Evolutionary conservation across 441 rosid genomes (phyloP).

Genomic region (Corymbia calophylla): DNA sequence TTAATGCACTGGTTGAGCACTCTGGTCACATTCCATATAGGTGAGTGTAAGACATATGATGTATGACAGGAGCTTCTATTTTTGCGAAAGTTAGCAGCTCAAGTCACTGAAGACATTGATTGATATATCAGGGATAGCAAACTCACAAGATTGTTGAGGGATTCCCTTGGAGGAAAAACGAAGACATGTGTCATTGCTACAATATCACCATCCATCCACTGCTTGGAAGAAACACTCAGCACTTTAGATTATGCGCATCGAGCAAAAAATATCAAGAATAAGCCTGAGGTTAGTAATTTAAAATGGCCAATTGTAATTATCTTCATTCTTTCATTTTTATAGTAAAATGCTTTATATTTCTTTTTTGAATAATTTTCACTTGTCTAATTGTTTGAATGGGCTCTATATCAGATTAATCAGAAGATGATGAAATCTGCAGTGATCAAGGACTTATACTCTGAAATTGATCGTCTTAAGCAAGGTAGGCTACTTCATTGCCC

Average conservation of each 20-base stretch:
- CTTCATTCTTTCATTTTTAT: neutral
- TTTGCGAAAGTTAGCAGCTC: neutral
- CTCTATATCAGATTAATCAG: conserved; percentile 70
- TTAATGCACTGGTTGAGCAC: conserved; percentile 94
- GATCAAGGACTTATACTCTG: conserved; percentile 87
- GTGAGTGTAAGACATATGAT: conserved; percentile 21
- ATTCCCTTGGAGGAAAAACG: conserved; percentile 98
- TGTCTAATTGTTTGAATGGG: conserved; percentile 7
- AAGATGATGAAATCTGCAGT: conserved; percentile 99
- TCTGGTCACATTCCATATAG: conserved; percentile 97
- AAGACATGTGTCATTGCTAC: conserved; percentile 98
- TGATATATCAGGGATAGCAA: conserved; percentile 79
- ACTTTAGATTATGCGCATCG: conserved; percentile 98
- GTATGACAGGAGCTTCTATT: neutral
- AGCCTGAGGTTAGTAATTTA: conserved; percentile 68
- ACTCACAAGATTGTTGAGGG: conserved; percentile 90
- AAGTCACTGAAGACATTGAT: neutral
- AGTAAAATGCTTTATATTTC: neutral
- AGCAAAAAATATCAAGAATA: conserved; percentile 95
- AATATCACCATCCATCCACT: conserved; percentile 85
- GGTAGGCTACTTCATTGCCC: conserved; percentile 28
- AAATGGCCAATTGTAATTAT: neutral
- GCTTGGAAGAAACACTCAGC: conserved; percentile 97
- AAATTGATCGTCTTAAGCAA: conserved; percentile 92
- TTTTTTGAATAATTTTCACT: neutral